These are phyloP conservation scores for Annulohypoxylon moriforme DNA, from an alignment of 495 filamentous ascomycete genomes.

Conservation along the genomic window DNA sequence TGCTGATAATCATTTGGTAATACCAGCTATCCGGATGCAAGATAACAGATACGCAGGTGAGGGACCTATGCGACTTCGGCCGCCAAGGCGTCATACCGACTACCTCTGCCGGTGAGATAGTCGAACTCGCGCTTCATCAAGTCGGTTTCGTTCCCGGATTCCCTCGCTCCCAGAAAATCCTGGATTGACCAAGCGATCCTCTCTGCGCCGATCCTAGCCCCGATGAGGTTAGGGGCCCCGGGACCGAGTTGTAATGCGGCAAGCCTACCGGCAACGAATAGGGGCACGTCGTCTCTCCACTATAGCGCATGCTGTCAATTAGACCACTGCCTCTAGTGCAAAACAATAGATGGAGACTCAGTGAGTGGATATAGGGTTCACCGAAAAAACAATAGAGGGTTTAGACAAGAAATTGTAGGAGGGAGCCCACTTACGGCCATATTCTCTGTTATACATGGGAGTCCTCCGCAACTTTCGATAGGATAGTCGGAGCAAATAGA, in stretches of 20 bases:
- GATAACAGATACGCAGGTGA: background rate
- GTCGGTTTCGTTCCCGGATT: slow-evolving; percentile 36
- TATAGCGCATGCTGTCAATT: slow-evolving; percentile 49
- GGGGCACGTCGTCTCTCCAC: slow-evolving; percentile 69
- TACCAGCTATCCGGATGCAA: background rate
- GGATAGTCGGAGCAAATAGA: slow-evolving; percentile 64
- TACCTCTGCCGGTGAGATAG: slow-evolving; percentile 47
- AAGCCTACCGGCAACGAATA: slow-evolving; percentile 70
- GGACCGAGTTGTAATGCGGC: slow-evolving; percentile 69
- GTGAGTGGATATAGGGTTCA: slow-evolving; percentile 4
- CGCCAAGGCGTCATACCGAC: slow-evolving; percentile 41
- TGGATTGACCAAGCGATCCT: slow-evolving; percentile 69
- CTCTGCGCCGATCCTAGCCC: slow-evolving; percentile 71
- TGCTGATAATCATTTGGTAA: background rate
- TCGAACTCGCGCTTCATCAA: slow-evolving; percentile 42
- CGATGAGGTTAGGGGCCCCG: slow-evolving; percentile 70
- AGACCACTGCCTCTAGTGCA: slow-evolving; percentile 3
- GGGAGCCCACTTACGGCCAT: slow-evolving; percentile 35
- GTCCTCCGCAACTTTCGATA: slow-evolving; percentile 62
- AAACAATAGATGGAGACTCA: background rate
- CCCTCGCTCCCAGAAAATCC: slow-evolving; percentile 53
- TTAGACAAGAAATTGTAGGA: background rate
- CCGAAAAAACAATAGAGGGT: background rate
- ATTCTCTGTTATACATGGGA: slow-evolving; percentile 73
- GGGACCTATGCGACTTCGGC: slow-evolving; percentile 16